Conservation (phyloP, 768 basidiomycete species). For the Auriscalpium microsporum region DNA sequence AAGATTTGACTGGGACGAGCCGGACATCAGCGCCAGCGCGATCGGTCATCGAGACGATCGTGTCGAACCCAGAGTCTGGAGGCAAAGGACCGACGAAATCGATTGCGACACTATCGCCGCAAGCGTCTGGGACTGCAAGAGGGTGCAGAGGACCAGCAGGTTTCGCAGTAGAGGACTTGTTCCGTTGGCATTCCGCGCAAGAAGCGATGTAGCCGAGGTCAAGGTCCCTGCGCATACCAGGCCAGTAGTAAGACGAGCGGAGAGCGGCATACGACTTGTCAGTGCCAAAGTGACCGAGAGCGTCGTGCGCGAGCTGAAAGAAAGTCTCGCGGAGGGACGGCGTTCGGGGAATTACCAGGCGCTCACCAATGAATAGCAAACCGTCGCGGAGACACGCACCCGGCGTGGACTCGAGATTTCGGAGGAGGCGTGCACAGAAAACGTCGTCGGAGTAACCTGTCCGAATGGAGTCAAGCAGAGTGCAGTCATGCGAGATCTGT, state of each 20-base stretch:
- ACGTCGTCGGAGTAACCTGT: constrained; percentile 9
- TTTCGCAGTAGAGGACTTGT: background rate
- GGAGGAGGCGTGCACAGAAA: constrained; percentile 1
- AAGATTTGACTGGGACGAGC: background rate
- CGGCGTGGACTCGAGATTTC: background rate
- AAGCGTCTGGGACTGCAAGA: constrained; percentile 14
- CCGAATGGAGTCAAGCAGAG: too few species aligned
- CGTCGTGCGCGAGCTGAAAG: constrained; percentile 2
- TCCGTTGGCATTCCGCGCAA: constrained; percentile 17
- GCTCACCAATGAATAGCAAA: constrained; percentile 13
- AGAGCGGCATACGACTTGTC: constrained; percentile 8
- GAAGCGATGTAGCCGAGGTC: constrained; percentile 21
- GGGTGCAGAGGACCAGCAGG: constrained; percentile 19
- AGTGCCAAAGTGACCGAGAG: constrained; percentile 10
- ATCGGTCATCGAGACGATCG: constrained; percentile 20
- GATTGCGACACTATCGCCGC: constrained; percentile 18
- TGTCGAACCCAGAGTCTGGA: constrained; percentile 18
- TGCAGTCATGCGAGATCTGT: too few species aligned
- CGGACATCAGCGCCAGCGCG: constrained; percentile 12
- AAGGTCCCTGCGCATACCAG: constrained; percentile 22
- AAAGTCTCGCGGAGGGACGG: constrained; percentile 5
- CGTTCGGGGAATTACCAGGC: constrained; percentile 17
- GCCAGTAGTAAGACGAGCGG: constrained; percentile 4
- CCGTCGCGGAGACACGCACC: background rate
- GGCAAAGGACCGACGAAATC: constrained; percentile 27